Evolutionary conservation across 2,329 filamentous ascomycete genomes (phyloP), one percentile per base, ranked within the genome.

Genomic region (Fusarium albosuccineum): DNA sequence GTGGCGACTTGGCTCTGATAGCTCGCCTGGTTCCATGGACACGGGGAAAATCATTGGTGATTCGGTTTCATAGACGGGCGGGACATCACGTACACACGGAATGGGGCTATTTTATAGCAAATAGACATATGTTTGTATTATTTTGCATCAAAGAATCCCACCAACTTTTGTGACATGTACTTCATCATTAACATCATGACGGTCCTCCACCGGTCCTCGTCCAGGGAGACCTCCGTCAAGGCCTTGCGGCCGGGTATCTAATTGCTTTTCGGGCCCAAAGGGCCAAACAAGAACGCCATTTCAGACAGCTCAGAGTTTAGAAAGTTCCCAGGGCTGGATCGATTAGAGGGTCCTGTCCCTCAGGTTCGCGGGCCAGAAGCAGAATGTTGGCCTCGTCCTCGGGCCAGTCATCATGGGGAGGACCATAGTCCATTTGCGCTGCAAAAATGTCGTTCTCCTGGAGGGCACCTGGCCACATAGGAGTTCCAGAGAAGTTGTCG

Each of bases 321-420:
- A 67, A 22, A 26, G 40, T 14, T 14, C 62, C 68, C 9, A 81
- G 68, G 10, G 73, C 70, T 29, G 79, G 79, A 39, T 81, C 79
- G 17, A 81, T 72, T 30, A 71, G 65, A 14, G 58, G 27, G 48
- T 77, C 73, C 27, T 71, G 53, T 2, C 51, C 60, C 1, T 71
- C 39, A 14, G 74, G 56, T 14, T 76, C 74, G 7, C 75, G 70
- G 13, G 78, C 73, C 13, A 84, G 71, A 14, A 79, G 75, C 40
- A 82, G 74, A 64, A 84, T 81, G 59, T 81, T 82, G 8, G 77
- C 76, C 54, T 83, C 82, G 26, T 83, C 82, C 42, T 79, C 76
- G 9, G 77, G 75, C 82, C 82, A 84, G 17, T 81, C 80, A 36
- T 80, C 77, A 22, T 76, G 76, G n/a, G 71, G 64, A 22, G 68